Conservation (phyloP, 169 alveolate genomes). For the Plasmodium cynomolgi region DNA sequence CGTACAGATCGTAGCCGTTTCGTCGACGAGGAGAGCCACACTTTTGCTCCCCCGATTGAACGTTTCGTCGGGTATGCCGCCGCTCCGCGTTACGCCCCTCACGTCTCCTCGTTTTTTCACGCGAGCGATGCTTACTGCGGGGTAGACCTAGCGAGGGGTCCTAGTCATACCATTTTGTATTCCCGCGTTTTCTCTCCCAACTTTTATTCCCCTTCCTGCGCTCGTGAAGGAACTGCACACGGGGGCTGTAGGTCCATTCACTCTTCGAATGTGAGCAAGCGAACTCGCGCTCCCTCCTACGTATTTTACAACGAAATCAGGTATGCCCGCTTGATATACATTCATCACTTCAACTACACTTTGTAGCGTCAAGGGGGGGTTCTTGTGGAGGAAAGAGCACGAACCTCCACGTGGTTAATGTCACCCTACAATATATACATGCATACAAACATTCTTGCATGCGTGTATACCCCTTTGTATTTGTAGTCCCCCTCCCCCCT, state of each 20-base stretch:
- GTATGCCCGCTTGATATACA: background rate
- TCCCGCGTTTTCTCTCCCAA: background rate
- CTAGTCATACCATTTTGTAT: background rate
- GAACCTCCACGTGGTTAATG: background rate
- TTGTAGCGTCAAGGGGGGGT: background rate
- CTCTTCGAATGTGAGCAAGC: background rate
- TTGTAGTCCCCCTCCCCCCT: background rate
- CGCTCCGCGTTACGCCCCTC: background rate
- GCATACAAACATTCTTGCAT: background rate
- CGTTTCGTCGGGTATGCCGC: background rate
- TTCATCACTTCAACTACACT: background rate
- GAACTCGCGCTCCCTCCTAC: background rate
- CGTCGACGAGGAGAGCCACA: background rate
- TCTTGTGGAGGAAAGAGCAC: background rate
- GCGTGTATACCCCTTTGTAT: background rate
- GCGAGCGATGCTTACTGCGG: background rate
- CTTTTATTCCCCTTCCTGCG: background rate
- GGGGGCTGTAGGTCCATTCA: background rate
- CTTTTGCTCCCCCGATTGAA: too few species aligned
- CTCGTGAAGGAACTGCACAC: background rate
- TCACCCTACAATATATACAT: background rate
- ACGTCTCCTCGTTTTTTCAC: background rate
- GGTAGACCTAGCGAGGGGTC: background rate
- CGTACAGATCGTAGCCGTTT: background rate
- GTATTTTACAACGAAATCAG: background rate